Evolutionary conservation across 2,329 filamentous ascomycete genomes (phyloP), one percentile per base, ranked within the genome.

Genomic region (Microcera coccophila): DNA sequence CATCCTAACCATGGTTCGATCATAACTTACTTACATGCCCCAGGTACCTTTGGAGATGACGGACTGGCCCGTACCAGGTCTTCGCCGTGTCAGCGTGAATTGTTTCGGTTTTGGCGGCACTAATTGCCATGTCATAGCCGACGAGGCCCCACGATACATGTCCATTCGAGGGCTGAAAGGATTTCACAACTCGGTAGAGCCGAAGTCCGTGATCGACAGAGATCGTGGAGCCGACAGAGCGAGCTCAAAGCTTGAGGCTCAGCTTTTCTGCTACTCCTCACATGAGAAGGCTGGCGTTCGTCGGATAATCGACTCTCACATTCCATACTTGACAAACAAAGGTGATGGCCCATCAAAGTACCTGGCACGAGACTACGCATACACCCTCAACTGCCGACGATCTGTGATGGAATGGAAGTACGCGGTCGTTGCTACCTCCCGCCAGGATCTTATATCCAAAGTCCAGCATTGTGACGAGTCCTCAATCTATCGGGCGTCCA

Each of bases 21-120:
- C 5, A 14, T 14, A 5, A 15, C 28, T 33, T 5, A 24, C 38
- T 54, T 9, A 54, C 26, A 16, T 41, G 36, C 24, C 4, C n/a
- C 17, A 73, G 68, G 66, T 74, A 5, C 69, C 73, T 0, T 59
- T 49, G 0, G 49, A 62, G 11, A 55, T 71, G 17, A 68, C 66
- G 1, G 54, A 65, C 16, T 77, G 73, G 73, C 73, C 73, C 0
- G 38, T 65, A 1, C 36, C 60, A 1, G 69, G 72, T 9, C 59
- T 70, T 12, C 69, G 74, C 2, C 70, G 76, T 16, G 72, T 71
- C 32, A 76, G 72, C 44, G 66, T 81, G 48, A 80, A 79, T 52
- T 76, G 71, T 45, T 81, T 80, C 49, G 77, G 78, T 3, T 80
- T 75, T 51, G 78, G 78, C 2, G 78, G 78, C 31, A 76, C 75